Percentiles rank a stretch among this genome's conserved stretches.
These are phyloP conservation scores for Melampsora americana DNA, from an alignment of 1,284 basidiomycete species.

Conservation along the genomic window DNA sequence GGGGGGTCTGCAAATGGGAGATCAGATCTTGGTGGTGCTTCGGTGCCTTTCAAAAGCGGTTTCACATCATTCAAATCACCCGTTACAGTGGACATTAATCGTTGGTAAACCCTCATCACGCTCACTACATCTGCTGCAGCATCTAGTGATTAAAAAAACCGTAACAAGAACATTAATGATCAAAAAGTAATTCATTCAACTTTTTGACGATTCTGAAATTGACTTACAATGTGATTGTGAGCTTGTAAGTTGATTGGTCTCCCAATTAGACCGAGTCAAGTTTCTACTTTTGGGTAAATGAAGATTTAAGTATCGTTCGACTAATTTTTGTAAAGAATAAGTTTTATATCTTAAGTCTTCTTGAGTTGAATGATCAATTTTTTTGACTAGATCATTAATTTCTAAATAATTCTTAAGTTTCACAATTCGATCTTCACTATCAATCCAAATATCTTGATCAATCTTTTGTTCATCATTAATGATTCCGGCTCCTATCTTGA, in stretches of 20 bases:
- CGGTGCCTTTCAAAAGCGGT: no score
- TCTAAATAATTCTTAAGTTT: constrained; percentile 20
- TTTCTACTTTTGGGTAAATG: constrained; percentile 11
- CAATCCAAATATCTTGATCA: constrained; percentile 2
- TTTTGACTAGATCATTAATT: constrained; percentile 16
- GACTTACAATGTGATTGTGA: neutral
- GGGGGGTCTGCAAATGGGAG: no score
- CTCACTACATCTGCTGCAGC: constrained; percentile 30
- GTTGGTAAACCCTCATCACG: constrained; percentile 23
- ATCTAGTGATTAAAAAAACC: constrained; percentile 9
- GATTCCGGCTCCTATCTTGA: constrained; percentile 35
- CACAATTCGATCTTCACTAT: neutral
- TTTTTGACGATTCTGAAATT: neutral
- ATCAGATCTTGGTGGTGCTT: no score
- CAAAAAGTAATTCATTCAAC: neutral
- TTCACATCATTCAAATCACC: no score
- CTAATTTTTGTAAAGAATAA: constrained; percentile 31
- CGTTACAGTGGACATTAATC: no score
- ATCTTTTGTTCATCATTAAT: constrained; percentile 30
- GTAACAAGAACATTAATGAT: neutral
- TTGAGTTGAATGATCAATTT: constrained; percentile 12
- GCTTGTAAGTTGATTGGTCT: neutral
- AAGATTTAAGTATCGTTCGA: constrained; percentile 18
- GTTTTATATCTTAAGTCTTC: neutral
- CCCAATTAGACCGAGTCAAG: constrained; percentile 15